Conservation (phyloP, 805 yeast genomes). For the Saturnispora hagleri region DNA sequence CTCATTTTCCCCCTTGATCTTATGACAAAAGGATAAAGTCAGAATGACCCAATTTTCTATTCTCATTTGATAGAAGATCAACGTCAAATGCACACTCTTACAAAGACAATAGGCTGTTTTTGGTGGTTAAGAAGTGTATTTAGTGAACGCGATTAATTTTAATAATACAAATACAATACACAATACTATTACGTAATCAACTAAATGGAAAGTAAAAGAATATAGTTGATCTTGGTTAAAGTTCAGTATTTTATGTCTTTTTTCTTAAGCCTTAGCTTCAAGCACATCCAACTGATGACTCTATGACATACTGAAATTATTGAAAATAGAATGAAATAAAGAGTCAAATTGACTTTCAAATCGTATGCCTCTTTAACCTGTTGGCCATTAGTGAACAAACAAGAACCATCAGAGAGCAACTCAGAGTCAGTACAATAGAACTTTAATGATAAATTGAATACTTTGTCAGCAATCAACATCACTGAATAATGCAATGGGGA, state of each 20-base stretch:
- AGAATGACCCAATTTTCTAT: neutral
- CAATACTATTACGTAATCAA: neutral
- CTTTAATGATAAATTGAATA: constrained; percentile 39
- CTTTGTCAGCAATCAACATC: constrained; percentile 48
- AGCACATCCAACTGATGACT: constrained; percentile 26
- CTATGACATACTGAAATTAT: constrained; percentile 37
- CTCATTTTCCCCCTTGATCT: neutral
- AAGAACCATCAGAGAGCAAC: constrained; percentile 28
- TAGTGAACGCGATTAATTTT: neutral
- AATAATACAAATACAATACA: neutral
- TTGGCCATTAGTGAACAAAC: constrained; percentile 44
- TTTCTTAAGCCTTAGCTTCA: constrained; percentile 20
- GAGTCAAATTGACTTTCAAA: constrained; percentile 30
- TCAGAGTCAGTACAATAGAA: constrained; percentile 37
- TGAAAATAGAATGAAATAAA: constrained; percentile 32
- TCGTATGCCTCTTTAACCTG: constrained; percentile 47
- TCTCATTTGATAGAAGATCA: neutral
- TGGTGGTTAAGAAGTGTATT: neutral
- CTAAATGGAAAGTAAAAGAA: neutral
- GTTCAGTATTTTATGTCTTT: constrained; percentile 12
- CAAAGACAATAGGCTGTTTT: neutral
- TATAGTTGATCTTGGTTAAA: neutral
- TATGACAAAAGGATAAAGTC: neutral
- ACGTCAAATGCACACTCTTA: neutral
- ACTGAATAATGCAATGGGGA: constrained; percentile 72